phyloP scores from a whole-genome alignment of 1,284 basidiomycete genomes.

The Papiliotrema terrestris region DNA sequence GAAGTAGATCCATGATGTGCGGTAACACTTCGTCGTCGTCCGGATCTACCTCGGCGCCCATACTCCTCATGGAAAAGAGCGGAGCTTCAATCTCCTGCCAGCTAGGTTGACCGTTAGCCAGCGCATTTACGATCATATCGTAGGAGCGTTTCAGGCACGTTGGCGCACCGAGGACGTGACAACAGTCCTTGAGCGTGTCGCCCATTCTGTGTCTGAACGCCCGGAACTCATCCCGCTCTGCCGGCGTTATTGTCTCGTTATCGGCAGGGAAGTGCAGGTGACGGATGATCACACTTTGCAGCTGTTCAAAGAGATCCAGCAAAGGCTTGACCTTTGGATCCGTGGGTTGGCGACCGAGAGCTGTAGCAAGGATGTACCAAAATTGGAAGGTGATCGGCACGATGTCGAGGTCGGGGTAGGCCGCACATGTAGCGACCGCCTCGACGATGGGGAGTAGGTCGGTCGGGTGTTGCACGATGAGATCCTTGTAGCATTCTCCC shows the following conservation, averaged over 20 bases:
- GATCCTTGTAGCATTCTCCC: constrained; percentile 87
- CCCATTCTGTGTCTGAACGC: constrained; percentile 97
- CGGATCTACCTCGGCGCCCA: constrained; percentile 90
- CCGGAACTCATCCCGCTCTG: constrained; percentile 91
- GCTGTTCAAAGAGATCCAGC: constrained; percentile 72
- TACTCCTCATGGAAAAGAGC: constrained; percentile 94
- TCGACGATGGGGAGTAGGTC: constrained; percentile 92
- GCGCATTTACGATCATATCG: constrained; percentile 70
- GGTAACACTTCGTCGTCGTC: constrained; percentile 82
- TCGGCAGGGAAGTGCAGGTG: constrained; percentile 92
- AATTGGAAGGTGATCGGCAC: constrained; percentile 98
- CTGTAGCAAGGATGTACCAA: constrained; percentile 90
- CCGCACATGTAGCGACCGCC: constrained; percentile 89
- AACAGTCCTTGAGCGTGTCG: constrained; percentile 98
- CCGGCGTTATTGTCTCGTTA: constrained; percentile 65
- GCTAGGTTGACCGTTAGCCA: constrained; percentile 54
- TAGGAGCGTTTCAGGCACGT: constrained; percentile 78
- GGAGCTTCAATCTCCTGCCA: constrained; percentile 99
- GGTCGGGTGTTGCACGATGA: constrained; percentile 85
- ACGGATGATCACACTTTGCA: constrained; percentile 81
- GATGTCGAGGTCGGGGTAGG: constrained; percentile 90
- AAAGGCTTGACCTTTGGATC: constrained; percentile 52
- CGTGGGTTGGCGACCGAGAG: constrained; percentile 55
- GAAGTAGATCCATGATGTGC: constrained; percentile 92
- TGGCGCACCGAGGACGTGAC: constrained; percentile 85